Evolutionary conservation across 371 early-diverging fungal species (phyloP).

Genomic region (Rhizopus microsporus): DNA sequence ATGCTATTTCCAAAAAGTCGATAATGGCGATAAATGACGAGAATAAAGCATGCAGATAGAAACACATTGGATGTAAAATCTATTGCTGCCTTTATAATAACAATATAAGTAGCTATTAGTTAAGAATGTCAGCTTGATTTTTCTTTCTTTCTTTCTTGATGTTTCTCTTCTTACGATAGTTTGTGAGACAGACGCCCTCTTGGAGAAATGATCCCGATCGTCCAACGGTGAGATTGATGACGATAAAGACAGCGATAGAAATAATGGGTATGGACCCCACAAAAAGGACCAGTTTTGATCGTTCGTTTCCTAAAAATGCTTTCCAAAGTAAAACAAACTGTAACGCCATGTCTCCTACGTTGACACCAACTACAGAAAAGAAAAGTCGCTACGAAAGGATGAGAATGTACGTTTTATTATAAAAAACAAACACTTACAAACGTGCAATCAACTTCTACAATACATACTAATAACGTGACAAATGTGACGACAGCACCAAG

Average conservation of each 20-base stretch:
- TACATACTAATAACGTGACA: conserved; percentile 37
- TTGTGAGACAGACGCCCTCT: conserved; percentile 30
- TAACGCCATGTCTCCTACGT: conserved; percentile 39
- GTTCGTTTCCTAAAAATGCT: conserved; percentile 46
- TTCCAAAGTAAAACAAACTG: conserved; percentile 48
- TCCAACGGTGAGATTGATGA: conserved; percentile 37
- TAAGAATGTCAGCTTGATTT: no score
- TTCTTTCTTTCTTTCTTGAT: no score
- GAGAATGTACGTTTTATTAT: neutral
- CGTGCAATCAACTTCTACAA: conserved; percentile 31
- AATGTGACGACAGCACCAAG: conserved; percentile 37
- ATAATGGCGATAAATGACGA: conserved; percentile 49
- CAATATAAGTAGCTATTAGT: conserved; percentile 33
- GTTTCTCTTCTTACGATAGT: conserved; percentile 32
- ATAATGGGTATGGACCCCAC: conserved; percentile 36
- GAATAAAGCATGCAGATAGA: conserved; percentile 42
- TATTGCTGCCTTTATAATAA: conserved; percentile 35
- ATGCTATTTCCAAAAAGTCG: conserved; percentile 37
- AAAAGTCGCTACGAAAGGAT: conserved; percentile 24
- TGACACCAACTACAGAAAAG: conserved; percentile 47
- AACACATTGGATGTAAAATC: conserved; percentile 47
- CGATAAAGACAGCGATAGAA: conserved; percentile 34
- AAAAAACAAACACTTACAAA: conserved; percentile 32
- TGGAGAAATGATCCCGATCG: conserved; percentile 21
- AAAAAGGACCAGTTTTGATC: conserved; percentile 32